phyloP scores from a whole-genome alignment of 306 rosid genomes.

The Vigna mungo region DNA sequence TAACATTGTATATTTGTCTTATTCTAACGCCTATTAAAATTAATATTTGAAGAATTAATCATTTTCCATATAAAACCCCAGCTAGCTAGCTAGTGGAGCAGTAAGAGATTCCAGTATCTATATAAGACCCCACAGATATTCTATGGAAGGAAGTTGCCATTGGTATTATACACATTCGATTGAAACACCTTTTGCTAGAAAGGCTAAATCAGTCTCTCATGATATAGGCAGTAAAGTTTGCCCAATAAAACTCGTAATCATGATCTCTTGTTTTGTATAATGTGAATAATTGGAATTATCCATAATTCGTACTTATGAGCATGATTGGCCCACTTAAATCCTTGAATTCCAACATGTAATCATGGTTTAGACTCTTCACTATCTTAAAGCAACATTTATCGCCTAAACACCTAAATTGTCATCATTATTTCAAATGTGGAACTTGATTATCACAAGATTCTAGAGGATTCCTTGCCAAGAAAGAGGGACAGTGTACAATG shows the following conservation, averaged over 20 bases:
- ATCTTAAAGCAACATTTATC: constrained; percentile 38
- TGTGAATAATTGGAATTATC: constrained; percentile 33
- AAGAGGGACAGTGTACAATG: constrained; percentile 26
- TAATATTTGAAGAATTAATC: not conserved
- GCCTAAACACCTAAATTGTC: constrained; percentile 18
- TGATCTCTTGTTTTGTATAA: constrained; percentile 35
- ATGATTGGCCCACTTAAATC: constrained; percentile 37
- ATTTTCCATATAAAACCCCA: not conserved
- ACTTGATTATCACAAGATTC: not conserved
- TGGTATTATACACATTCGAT: constrained; percentile 27
- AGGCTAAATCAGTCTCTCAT: constrained; percentile 19
- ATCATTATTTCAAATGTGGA: constrained; percentile 18
- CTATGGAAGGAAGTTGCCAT: not conserved
- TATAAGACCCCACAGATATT: constrained; percentile 42
- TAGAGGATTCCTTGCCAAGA: constrained; percentile 33
- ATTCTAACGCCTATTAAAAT: too few species aligned
- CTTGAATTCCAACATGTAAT: constrained; percentile 37
- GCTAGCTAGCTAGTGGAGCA: constrained; percentile 25
- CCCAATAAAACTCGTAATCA: constrained; percentile 32
- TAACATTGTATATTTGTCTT: too few species aligned
- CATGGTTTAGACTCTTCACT: constrained; percentile 36
- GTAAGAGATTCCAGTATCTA: constrained; percentile 42
- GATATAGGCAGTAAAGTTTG: constrained; percentile 34
- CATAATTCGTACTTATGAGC: not conserved
- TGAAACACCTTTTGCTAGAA: constrained; percentile 6